A percentile compares a stretch with the other conserved stretches of the same genome.
phyloP scores from a whole-genome alignment of 352 stramenopile species.

The Pythium brachiatum region DNA sequence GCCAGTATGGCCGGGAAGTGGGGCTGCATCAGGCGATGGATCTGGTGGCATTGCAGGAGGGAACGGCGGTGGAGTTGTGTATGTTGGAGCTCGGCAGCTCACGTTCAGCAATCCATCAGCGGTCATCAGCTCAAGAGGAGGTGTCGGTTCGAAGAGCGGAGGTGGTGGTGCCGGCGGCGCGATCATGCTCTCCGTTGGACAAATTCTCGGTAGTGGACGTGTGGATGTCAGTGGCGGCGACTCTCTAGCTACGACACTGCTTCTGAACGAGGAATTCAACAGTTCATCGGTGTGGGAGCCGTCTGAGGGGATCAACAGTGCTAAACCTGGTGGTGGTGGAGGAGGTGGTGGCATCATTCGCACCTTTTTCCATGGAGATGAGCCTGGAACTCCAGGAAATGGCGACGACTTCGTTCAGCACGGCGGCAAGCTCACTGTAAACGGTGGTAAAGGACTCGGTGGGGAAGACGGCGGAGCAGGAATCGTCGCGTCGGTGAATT shows the following conservation, averaged over 20 bases:
- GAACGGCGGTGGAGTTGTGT: constrained; percentile 68
- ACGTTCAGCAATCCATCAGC: constrained; percentile 36
- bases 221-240: constrained; percentile 60
- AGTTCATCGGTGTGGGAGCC: constrained; percentile 32
- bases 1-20: constrained; percentile 29
- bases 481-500: constrained; percentile 53
- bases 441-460: constrained; percentile 28
- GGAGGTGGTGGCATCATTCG: constrained; percentile 29
- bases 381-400: constrained; percentile 24
- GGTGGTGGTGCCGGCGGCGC: constrained; percentile 71
- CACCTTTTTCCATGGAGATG: constrained; percentile 23
- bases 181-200: constrained; percentile 53
- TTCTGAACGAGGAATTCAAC: background rate
- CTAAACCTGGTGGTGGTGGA: constrained; percentile 45
- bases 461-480: constrained; percentile 59
- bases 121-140: constrained; percentile 50
- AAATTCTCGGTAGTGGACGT: constrained; percentile 54
- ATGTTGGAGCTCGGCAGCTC: constrained; percentile 55
- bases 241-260: constrained; percentile 9
- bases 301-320: constrained; percentile 1
- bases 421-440: constrained; percentile 23
- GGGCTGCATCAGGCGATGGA: constrained; percentile 22
- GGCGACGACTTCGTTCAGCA: constrained; percentile 30
- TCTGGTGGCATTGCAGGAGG: constrained; percentile 55
- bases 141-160: constrained; percentile 52